These are phyloP conservation scores for Leishmania arabica DNA, from an alignment of 208 protist species.

Conservation along the genomic window DNA sequence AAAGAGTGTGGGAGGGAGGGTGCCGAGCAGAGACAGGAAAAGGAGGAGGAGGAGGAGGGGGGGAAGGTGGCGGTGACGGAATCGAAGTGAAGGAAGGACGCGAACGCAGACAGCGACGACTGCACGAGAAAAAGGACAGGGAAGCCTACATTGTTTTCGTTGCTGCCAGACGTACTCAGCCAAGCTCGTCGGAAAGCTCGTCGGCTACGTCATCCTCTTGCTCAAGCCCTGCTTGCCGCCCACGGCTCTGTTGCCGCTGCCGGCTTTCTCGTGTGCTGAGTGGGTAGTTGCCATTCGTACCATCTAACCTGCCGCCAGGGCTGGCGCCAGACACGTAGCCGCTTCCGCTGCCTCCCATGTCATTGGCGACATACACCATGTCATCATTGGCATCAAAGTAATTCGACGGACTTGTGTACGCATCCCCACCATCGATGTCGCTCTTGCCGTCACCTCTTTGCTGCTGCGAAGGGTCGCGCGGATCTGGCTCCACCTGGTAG, in stretches of 20 bases:
- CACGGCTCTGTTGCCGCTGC: constrained; percentile 18
- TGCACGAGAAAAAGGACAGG: neutral
- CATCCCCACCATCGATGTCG: constrained; percentile 1
- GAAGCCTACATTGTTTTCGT: neutral
- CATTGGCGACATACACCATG: constrained; percentile 11
- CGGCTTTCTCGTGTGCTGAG: constrained; percentile 11
- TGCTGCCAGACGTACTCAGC: constrained; percentile 6
- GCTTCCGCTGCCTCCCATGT: constrained; percentile 11
- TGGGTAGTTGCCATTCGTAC: constrained; percentile 14
- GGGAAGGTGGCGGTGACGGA: neutral
- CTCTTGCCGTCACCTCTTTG: constrained; percentile 12
- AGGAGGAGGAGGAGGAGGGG: neutral
- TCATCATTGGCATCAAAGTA: constrained; percentile 32
- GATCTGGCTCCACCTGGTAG: constrained; percentile 26
- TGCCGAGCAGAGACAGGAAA: neutral
- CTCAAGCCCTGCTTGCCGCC: constrained; percentile 22
- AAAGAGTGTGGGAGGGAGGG: neutral
- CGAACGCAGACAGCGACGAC: neutral
- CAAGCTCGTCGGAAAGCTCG: constrained; percentile 34
- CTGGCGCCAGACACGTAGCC: constrained; percentile 9
- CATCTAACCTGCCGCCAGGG: neutral
- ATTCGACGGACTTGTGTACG: neutral
- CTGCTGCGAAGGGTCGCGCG: constrained; percentile 10
- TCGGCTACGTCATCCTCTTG: constrained; percentile 40
- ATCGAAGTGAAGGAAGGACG: neutral